Evolutionary conservation across 2,329 filamentous ascomycete species (phyloP), one percentile per base, ranked within the genome.

Genomic region (Curvularia spicifera): DNA sequence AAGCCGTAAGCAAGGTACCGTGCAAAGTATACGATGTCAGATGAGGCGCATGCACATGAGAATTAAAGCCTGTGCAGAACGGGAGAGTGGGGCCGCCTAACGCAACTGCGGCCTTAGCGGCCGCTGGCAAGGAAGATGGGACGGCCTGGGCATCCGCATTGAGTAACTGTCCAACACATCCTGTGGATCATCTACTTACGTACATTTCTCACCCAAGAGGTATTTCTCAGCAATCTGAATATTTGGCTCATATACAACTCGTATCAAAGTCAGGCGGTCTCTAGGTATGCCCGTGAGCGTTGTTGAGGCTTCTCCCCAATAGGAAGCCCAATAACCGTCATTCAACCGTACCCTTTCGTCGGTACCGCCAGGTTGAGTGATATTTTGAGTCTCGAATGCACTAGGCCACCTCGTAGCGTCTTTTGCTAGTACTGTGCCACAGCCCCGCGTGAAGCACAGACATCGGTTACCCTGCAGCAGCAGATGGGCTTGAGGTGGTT

Each of bases 381-480:
- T 46, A 52, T 63, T 47, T 50, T 52, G 53, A 46, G 48, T 29
- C 26, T 46, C 57, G 61, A 65, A 62, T 44, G 60, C 59, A 52
- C 47, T 64, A 51, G 56, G 55, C 56, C 57, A 48, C 52, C 43
- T 53, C 33, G 60, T 49, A 43, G 51, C 47, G 60, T 42, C 51
- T 62, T 65, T 60, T 53, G 1, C 15, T 58, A 54, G 49, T 45
- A 49, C 37, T 37, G 46, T 56, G 54, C 59, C 42, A 37, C 62
- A 60, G 63, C 66, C 69, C 71, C 71, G 67, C 66, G 55, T 51
- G 57, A 65, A 68, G 65, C 67, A 69, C 63, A 55, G 64, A 45
- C 29, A 24, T 13, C 31, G 40, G 42, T 10, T 40, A 35, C 59
- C 57, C 65, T 68, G 66, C 65, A 61, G 60, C 58, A 64, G 60